Evolutionary conservation across 257 asterid species (phyloP).

Genomic region (Solanum sejunctum): DNA sequence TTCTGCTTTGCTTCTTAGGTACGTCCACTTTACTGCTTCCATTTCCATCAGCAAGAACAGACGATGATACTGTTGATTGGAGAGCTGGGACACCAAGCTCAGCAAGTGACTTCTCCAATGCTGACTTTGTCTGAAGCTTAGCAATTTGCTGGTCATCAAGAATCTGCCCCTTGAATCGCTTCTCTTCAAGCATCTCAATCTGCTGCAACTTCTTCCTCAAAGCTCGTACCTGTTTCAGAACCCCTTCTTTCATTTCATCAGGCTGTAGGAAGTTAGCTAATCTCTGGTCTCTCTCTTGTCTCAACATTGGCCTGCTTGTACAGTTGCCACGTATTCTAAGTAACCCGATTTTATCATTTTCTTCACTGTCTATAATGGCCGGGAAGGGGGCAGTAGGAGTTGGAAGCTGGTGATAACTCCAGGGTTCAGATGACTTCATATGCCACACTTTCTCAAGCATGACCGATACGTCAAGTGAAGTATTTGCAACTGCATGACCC

Average conservation of each 20-base stretch:
- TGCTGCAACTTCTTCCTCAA: conserved; percentile 92
- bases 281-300: conserved; percentile 26
- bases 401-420: conserved; percentile 84
- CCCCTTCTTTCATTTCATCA: conserved; percentile 35
- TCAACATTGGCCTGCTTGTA: conserved; percentile 21
- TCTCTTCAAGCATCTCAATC: conserved; percentile 89
- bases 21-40: conserved; percentile 29
- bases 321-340: conserved; percentile 36
- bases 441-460: conserved; percentile 68
- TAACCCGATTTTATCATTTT: conserved; percentile 37
- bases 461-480: conserved; percentile 61
- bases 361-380: conserved; percentile 71
- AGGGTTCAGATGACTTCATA: conserved; percentile 70
- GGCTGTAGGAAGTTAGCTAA: conserved; percentile 57
- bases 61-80: conserved; percentile 25
- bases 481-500: conserved; percentile 40
- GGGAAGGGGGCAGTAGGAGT: conserved; percentile 91
- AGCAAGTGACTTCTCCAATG: conserved; percentile 55
- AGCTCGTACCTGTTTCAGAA: conserved; percentile 62
- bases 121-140: conserved; percentile 55
- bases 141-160: conserved; percentile 88
- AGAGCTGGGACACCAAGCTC: conserved; percentile 66
- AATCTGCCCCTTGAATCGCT: conserved; percentile 47
- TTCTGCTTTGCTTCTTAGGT: conserved; percentile 58
- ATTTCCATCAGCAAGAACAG: conserved; percentile 38